Base-by-base conservation (phyloP, 805 yeast genomes). In the Saccharomycopsis guyanensis region DNA sequence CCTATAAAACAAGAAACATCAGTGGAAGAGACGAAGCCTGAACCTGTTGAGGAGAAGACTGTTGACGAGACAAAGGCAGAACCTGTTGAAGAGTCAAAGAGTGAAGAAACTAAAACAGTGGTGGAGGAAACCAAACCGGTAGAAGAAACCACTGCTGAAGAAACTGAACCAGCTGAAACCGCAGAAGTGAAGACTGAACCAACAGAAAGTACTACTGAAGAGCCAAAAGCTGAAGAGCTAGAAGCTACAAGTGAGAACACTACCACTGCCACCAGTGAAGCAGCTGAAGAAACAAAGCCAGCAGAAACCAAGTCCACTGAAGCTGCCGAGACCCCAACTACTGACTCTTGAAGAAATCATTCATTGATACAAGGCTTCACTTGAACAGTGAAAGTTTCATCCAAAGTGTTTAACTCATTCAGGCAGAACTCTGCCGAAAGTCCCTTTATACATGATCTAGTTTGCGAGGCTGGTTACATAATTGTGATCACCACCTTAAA, bases 51-150 rank as follows among this genome's bases (percentile, higher is more conserved):
- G 24, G 49, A 41, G 34, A 16, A 37, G 25, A 22, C 37, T 13
- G 38, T 37, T 24, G 49, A 46, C 40, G 46, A 53, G 25, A 24
- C 50, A 7, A 47, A 46, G 20, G 50, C 49, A 3, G 52, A 50
- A 15, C 31, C 23, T 10, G 32, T 42, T 2, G 45, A 44, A 36
- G 50, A 29, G 20, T 19, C 45, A 4, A 33, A 39, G 32, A 50
- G 52, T 25, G 50, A 16, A 8, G 42, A 24, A 10, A 10, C 20
- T 19, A 15, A 24, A 34, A 33, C 15, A 34, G 6, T 15, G 19
- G 37, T 15, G 10, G 19, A 15, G 25, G 39, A 31, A 24, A 5
- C n/a, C n/a, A n/a, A n/a, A n/a, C n/a, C n/a, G n/a, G n/a, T n/a
- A n/a, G n/a, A n/a, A n/a, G n/a, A n/a, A n/a, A n/a, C n/a, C n/a